phyloP scores from a whole-genome alignment of 371 early-diverging fungal genomes.

The Syncephalastrum sp. region DNA sequence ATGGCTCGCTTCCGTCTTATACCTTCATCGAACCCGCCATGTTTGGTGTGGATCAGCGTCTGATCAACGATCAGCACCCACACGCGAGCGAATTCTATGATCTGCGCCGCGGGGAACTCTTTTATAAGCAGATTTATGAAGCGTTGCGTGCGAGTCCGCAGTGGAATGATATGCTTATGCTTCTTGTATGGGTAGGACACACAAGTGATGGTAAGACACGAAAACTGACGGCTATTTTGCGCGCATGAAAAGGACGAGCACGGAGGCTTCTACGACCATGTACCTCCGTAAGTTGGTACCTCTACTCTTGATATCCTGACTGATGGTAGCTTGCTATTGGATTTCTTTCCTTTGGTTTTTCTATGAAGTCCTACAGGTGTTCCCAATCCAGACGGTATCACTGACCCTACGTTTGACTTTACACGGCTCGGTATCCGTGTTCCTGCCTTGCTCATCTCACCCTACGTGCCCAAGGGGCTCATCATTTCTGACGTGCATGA shows the following conservation, averaged over 20 bases:
- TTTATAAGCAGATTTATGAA: constrained; percentile 22
- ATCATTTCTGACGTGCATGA: constrained; percentile 20
- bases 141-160: constrained; percentile 16
- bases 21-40: constrained; percentile 20
- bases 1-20: constrained; percentile 14
- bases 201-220: neutral
- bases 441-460: constrained; percentile 39
- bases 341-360: too few relatives aligned
- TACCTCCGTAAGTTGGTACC: constrained; percentile 7
- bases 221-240: neutral
- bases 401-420: constrained; percentile 22
- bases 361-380: constrained; percentile 13
- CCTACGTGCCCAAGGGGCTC: constrained; percentile 30
- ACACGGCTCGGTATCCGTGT: constrained; percentile 42
- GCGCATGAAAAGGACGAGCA: constrained; percentile 16
- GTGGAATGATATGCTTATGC: constrained; percentile 18
- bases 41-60: constrained; percentile 16
- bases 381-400: constrained; percentile 29
- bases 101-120: constrained; percentile 20
- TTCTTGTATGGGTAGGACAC: constrained; percentile 12
- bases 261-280: constrained; percentile 24
- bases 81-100: constrained; percentile 16
- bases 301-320: neutral
- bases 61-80: constrained; percentile 24
- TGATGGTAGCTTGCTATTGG: neutral